Base-by-base conservation (phyloP, 202 grass and related monocot species). In the Cymbopogon flexuosus region DNA sequence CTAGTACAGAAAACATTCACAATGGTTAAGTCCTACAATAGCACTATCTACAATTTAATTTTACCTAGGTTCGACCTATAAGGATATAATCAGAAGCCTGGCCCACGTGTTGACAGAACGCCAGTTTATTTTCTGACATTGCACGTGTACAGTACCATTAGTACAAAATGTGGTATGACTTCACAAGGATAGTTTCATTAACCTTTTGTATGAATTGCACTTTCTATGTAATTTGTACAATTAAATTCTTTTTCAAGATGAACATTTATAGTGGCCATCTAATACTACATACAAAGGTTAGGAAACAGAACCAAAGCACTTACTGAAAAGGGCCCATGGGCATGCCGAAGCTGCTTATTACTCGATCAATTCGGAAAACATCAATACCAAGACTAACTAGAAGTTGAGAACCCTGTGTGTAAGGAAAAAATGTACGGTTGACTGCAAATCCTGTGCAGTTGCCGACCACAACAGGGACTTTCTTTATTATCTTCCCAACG, bases 271-370 rank as follows among this genome's bases (percentile, higher is more conserved):
- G 37, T 46, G 16, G 34, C 10, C 19, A 47, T 36, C 18, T 70
- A 62, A 21, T 69, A 19, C 4, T 12, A 66, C 23, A 52, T 46
- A 62, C 14, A 84, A 11, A 60, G 14, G 27, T 70, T 35, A 34
- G 19, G 6, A 74, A 76, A 52, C 23, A 84, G 36, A 78, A 46
- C 60, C 30, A 12, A 45, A 91, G 45, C 35, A 84, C 90, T 93
- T 96, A 99, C 96, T 91, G 96, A 84, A 96, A 99, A 79, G 96
- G 96, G 73, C 96, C 96, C 92, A 99, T 88, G 83, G 96, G 96
- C 96, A 99, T 96, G 81, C 96, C 92, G 2, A 99, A 99, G 72
- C 59, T 96, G 81, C 81, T 88, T 84, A 99, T 86, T 64, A 93
- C 83, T 83, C 35, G 84, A 78, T 99, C 96, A 68, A 99, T 85